Evolutionary conservation across 2,329 filamentous ascomycete species (phyloP).

Genomic region (Ophiostoma triangulosporum): DNA sequence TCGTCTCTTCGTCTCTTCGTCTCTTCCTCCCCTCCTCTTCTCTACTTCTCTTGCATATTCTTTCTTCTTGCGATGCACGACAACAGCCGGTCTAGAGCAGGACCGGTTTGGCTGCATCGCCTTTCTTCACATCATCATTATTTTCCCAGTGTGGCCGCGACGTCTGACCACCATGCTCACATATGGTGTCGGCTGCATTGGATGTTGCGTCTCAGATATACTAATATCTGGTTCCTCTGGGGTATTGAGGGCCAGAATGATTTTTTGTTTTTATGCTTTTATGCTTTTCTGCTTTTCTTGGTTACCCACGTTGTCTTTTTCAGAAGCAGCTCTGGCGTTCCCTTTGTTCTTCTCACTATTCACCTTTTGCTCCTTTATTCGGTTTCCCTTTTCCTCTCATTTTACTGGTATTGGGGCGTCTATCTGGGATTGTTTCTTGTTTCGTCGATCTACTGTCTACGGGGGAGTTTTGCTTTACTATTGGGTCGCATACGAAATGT

Average conservation of each 20-base stretch:
- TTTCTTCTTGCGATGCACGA: neutral
- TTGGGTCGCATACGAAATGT: neutral
- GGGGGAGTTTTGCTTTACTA: slow-evolving; percentile 1
- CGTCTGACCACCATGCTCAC: neutral
- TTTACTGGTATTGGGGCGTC: slow-evolving; percentile 2
- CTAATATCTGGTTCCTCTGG: neutral
- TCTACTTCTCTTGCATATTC: neutral
- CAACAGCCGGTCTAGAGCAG: neutral
- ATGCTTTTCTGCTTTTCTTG: neutral
- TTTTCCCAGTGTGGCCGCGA: neutral
- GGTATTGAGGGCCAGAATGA: neutral
- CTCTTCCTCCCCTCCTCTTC: neutral
- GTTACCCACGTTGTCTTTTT: neutral
- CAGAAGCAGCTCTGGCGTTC: neutral
- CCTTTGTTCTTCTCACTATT: neutral
- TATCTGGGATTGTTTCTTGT: neutral
- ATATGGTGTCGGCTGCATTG: neutral
- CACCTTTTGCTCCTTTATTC: neutral
- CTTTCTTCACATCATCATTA: neutral
- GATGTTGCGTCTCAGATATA: neutral
- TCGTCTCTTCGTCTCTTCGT: neutral
- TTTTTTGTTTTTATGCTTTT: neutral
- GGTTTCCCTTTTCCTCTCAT: neutral
- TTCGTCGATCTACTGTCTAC: neutral
- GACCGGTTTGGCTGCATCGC: neutral